Conservation (phyloP, 768 basidiomycete genomes). For the Rossbeevera mucosa region DNA sequence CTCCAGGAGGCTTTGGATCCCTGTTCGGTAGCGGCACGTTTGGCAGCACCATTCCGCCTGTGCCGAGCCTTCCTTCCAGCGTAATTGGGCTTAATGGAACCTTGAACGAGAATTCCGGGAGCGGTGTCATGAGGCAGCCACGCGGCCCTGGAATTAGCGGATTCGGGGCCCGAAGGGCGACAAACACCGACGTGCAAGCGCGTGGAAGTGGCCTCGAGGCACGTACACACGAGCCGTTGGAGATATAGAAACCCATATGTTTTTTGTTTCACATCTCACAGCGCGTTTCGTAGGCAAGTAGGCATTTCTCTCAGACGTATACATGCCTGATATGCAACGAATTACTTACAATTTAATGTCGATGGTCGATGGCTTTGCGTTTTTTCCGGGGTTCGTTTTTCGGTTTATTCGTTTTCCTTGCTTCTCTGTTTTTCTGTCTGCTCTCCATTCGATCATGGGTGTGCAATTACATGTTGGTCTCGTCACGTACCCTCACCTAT, state of each 20-base stretch:
- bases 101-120: conserved; percentile 32
- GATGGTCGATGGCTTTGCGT: conserved; percentile 13
- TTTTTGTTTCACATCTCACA: not conserved
- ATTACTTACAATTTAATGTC: conserved; percentile 21
- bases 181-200: conserved; percentile 37
- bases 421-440: conserved; percentile 2
- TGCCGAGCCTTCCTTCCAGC: conserved; percentile 68
- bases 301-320: conserved; percentile 20
- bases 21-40: conserved; percentile 50
- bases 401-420: not conserved
- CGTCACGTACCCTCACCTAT: conserved; percentile 2
- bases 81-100: conserved; percentile 45
- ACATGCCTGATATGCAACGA: conserved; percentile 23
- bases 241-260: conserved; percentile 49
- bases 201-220: conserved; percentile 72
- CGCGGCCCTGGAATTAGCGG: conserved; percentile 76
- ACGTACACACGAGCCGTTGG: conserved; percentile 81
- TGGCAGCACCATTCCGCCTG: conserved; percentile 57
- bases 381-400: conserved; percentile 3
- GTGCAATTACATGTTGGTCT: conserved; percentile 9
- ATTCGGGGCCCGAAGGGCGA: conserved; percentile 55
- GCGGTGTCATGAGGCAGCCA: conserved; percentile 76
- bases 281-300: conserved; percentile 15
- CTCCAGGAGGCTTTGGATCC: conserved; percentile 66
- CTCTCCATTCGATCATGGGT: conserved; percentile 16